Base-by-base conservation (phyloP, 2,329 filamentous ascomycete genomes). In the Xylariomycetidae sp. region DNA sequence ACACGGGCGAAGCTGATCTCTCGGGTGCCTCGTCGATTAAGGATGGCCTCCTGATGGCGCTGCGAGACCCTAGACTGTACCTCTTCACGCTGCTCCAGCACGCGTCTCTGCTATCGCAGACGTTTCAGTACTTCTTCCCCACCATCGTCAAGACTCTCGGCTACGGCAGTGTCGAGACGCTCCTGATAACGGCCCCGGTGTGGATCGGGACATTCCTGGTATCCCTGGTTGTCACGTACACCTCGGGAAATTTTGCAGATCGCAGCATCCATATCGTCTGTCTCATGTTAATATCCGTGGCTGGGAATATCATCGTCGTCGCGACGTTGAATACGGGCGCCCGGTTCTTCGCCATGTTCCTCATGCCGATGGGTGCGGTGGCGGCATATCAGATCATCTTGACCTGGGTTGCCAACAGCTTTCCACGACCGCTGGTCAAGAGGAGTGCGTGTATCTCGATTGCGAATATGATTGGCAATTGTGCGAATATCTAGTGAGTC, bases 341-440 rank as follows among this genome's bases (percentile, higher is more conserved):
- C 0, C 66, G 74, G 3, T 80, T 77, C 58, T 77, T 80, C 39
- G 77, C 74, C 43, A 77, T 80, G 66, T 80, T 80, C 43, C 54
- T 81, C 15, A 70, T 80, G 66, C 69, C 72, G 1, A 67, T 76
- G 59, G 70, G 73, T 0, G 64, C 69, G 0, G 60, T 77, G 0
- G 60, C 66, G 3, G 61, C 69, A 0, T 73, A 70, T 25, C 67
- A 70, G 42, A 72, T 73, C 39, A 72, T 87, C 16, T 81, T 87
- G 28, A 77, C 81, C 0, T 74, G 72, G 47, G 78, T 87, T 20
- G 76, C 77, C 4, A 84, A 85, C 42, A 80, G 83, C 7, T 71
- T 88, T 22, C 81, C 82, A 0, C 84, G 82, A 56, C 80, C 83
- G 2, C 57, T 82, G 3, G 81, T 79, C 3, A 77, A 82, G 30